Evolutionary conservation across 495 filamentous ascomycete species (phyloP).

Genomic region (Cairneyella variabilis): DNA sequence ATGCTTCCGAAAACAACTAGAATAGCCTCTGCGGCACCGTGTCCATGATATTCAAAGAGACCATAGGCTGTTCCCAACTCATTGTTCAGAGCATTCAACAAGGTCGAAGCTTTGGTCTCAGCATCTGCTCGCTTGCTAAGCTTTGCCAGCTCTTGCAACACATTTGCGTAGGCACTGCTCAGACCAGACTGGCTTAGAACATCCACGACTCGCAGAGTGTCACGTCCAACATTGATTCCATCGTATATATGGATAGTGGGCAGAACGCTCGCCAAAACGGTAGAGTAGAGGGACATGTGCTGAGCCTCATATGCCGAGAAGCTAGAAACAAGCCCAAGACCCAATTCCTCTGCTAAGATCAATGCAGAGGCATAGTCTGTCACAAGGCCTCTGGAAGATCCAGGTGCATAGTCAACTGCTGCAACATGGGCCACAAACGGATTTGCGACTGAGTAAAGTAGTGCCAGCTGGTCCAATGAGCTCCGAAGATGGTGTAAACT

Average conservation of each 20-base stretch:
- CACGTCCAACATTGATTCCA: constrained; percentile 78
- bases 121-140: constrained; percentile 68
- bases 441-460: constrained; percentile 84
- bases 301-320: constrained; percentile 85
- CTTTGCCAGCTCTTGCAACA: constrained; percentile 54
- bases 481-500: constrained; percentile 75
- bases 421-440: constrained; percentile 91
- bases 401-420: constrained; percentile 78
- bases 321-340: constrained; percentile 80
- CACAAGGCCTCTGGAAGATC: constrained; percentile 63
- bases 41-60: constrained; percentile 93
- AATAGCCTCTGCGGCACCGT: constrained; percentile 68
- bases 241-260: constrained; percentile 92
- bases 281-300: constrained; percentile 92
- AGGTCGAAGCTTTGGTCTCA: constrained; percentile 67
- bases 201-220: constrained; percentile 83
- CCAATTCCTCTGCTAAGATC: constrained; percentile 84
- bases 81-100: constrained; percentile 79
- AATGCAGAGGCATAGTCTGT: constrained; percentile 83
- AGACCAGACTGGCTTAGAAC: constrained; percentile 71
- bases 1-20: constrained; percentile 89
- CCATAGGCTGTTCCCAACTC: constrained; percentile 92
- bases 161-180: constrained; percentile 62
- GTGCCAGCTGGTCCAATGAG: constrained; percentile 83
- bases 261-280: constrained; percentile 70